phyloP scores from a whole-genome alignment of 2,329 filamentous ascomycete genomes.

The Alternaria dauci region DNA sequence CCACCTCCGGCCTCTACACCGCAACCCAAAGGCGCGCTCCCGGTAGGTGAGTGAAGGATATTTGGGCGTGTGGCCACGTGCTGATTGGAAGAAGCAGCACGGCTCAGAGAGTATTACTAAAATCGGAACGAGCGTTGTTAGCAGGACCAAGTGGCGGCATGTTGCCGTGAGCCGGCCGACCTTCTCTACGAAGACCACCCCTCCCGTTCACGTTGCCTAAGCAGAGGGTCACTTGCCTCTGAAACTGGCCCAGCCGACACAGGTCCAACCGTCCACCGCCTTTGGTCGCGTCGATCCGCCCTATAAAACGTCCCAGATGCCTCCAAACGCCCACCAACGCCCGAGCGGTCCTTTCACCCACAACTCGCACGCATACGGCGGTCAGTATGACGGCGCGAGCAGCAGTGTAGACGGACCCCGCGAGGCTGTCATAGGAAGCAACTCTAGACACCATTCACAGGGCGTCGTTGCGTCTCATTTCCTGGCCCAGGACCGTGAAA shows the following conservation, averaged over 20 bases:
- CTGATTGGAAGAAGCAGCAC: conserved; percentile 9
- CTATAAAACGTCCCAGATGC: conserved; percentile 12
- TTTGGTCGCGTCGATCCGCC: conserved; percentile 6
- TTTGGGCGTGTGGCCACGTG: not conserved
- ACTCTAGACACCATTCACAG: conserved; percentile 23
- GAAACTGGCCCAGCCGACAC: not conserved
- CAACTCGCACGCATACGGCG: conserved; percentile 25
- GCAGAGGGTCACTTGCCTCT: not conserved
- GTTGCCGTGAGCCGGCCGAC: conserved; percentile 36
- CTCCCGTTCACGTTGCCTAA: conserved; percentile 12
- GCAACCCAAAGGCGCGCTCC: conserved; percentile 23
- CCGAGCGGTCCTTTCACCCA: conserved; percentile 23
- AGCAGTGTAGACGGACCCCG: conserved; percentile 14
- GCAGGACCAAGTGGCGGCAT: conserved; percentile 36
- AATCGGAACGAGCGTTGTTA: not conserved
- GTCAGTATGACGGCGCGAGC: conserved; percentile 22
- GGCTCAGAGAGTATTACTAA: conserved; percentile 15
- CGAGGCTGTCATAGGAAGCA: conserved; percentile 9
- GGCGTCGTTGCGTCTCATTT: conserved; percentile 42
- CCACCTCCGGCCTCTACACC: conserved; percentile 24
- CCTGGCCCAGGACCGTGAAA: conserved; percentile 42
- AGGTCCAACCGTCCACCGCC: conserved; percentile 5
- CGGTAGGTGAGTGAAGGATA: conserved; percentile 16
- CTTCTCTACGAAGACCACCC: conserved; percentile 16
- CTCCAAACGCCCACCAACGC: conserved; percentile 23